Evolutionary conservation across 1,284 basidiomycete genomes (phyloP).

Genomic region (Anthracocystis setariae): DNA sequence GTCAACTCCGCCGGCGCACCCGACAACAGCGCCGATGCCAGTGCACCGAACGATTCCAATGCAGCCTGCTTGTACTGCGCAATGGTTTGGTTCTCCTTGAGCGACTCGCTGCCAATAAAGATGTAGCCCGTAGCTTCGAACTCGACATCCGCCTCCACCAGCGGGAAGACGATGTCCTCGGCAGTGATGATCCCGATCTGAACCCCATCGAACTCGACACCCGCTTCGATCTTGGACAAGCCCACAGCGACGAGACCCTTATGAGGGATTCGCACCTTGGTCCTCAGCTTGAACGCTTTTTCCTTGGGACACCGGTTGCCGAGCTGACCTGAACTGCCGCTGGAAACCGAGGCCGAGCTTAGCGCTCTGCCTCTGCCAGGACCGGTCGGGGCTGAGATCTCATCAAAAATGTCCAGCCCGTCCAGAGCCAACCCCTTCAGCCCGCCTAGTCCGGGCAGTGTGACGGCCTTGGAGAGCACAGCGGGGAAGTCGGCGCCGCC

Average conservation of each 20-base stretch:
- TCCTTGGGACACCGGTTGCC: constrained; percentile 8
- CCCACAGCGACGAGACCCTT: constrained; percentile 28
- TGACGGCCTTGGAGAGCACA: constrained; percentile 45
- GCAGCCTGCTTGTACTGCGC: constrained; percentile 19
- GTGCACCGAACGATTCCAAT: constrained; percentile 28
- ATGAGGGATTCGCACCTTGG: constrained; percentile 35
- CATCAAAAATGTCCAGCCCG: constrained; percentile 51
- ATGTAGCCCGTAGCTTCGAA: constrained; percentile 42
- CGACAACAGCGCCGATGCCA: constrained; percentile 22
- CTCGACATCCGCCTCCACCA: constrained; percentile 28
- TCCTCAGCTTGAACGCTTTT: constrained; percentile 38
- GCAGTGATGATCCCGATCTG: constrained; percentile 43
- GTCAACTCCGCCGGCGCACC: constrained; percentile 25
- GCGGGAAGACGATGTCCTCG: constrained; percentile 44
- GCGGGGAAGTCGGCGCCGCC: constrained; percentile 55
- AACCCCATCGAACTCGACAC: constrained; percentile 39
- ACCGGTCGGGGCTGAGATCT: constrained; percentile 43
- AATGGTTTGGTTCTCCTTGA: constrained; percentile 25
- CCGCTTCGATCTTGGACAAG: constrained; percentile 44
- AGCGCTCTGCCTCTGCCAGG: constrained; percentile 36
- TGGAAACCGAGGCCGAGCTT: constrained; percentile 35
- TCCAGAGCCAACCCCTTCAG: constrained; percentile 40
- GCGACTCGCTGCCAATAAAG: constrained; percentile 37
- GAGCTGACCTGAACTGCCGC: constrained; percentile 21
- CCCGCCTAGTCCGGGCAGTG: constrained; percentile 50